Evolutionary conservation across 164 flowering plant genomes (phyloP), one percentile per base, ranked within the genome.

Genomic region (Liquidambar formosana): DNA sequence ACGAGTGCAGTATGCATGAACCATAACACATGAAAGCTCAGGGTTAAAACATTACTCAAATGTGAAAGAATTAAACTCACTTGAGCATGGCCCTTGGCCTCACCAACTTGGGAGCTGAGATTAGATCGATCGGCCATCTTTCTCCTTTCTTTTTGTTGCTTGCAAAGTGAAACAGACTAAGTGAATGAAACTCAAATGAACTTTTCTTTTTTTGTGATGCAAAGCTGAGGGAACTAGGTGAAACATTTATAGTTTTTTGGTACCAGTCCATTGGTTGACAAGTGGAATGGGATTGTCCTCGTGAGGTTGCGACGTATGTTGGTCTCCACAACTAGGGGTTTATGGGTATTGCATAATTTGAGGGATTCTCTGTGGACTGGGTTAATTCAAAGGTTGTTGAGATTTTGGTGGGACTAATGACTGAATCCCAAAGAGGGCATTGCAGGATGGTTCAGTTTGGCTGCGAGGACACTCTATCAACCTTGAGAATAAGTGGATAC

Each of bases 51-150:
- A 47, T 21, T 14, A 26, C 0, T 11, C 26, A 3, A 1, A 18
- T 25, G 14, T 25, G 26, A 64, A 22, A 28, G 28, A 26, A 47
- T 22, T n/a, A 4, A 10, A 9, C 26, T 16, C 14, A 64, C 53
- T 38, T 47, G 54, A 16, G 66, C 56, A 1, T 64, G 66, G 66
- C 66, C 66, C 33, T 64, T 64, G 41, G 66, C 22, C 23, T 64
- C 66, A 25, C 66, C 66, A 48, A 56, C 57, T 48, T 64, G 33
- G 66, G 25, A 64, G 56, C 56, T 25, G 28, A 64, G 41, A 21
- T 41, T 25, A 22, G 66, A 63, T 60, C 33, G 27, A 23, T 64
- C 54, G 1, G 56, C 38, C 56, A 64, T 64, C 18, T 46, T 63
- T 23, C 22, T 5, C 25, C 15, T 10, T 22, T 22, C 38, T 47